Evolutionary conservation across 257 asterid genomes (phyloP).

Genomic region (Penstemon barbatus): DNA sequence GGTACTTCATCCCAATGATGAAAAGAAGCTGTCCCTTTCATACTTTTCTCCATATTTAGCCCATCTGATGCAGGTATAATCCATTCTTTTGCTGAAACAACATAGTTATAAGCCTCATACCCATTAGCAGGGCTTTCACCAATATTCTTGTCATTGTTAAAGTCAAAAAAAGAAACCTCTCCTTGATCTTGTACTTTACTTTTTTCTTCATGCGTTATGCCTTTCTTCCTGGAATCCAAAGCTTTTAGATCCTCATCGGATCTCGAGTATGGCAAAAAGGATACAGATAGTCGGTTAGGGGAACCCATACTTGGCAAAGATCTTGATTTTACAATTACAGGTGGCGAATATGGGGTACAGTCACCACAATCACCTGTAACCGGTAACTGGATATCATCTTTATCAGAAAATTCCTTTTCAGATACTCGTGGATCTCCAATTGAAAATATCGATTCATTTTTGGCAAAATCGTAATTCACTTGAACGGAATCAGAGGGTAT

Average conservation of each 20-base stretch:
- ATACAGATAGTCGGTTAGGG: slow-evolving; percentile 32
- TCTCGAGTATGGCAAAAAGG: slow-evolving; percentile 43
- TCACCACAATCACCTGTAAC: slow-evolving; percentile 50
- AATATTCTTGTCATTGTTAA: slow-evolving; percentile 36
- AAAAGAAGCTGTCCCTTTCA: slow-evolving; percentile 42
- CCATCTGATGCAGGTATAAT: slow-evolving; percentile 64
- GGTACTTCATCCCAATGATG: slow-evolving; percentile 50
- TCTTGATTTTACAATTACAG: slow-evolving; percentile 54
- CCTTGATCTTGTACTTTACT: slow-evolving; percentile 38
- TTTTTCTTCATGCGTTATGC: slow-evolving; percentile 37
- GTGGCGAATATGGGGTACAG: slow-evolving; percentile 38
- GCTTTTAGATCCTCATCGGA: slow-evolving; percentile 69
- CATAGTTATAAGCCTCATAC: slow-evolving; percentile 51
- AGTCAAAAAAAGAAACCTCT: slow-evolving; percentile 30
- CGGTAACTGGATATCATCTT: slow-evolving; percentile 43
- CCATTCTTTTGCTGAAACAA: slow-evolving; percentile 81
- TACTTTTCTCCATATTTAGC: slow-evolving; percentile 37
- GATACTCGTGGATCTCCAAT: slow-evolving; percentile 48
- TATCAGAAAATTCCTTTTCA: slow-evolving; percentile 47
- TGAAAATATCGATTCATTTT: slow-evolving; percentile 48
- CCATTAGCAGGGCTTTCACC: slow-evolving; percentile 56
- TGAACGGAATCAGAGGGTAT: slow-evolving; percentile 59
- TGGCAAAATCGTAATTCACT: slow-evolving; percentile 48
- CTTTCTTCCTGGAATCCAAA: slow-evolving; percentile 47
- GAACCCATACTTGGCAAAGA: slow-evolving; percentile 71